Evolutionary conservation across 1,139 yeast genomes (phyloP), one percentile per base, ranked within the genome.

Genomic region (Spencermartinsiella ligniputridi): DNA sequence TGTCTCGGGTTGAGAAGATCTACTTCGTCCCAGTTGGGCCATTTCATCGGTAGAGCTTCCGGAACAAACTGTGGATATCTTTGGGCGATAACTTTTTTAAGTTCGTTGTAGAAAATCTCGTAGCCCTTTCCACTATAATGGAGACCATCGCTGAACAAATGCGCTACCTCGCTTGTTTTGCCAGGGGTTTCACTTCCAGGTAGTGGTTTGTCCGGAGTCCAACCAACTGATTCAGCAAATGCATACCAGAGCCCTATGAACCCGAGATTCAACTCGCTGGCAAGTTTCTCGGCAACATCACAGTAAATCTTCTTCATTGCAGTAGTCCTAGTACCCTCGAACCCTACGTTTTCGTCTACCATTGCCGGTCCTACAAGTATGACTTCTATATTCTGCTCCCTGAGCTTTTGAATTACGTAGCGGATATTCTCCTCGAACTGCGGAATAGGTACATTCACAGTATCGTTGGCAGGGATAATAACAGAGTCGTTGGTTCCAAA

Each of bases 191-290:
- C n/a, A n/a, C n/a, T n/a, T n/a, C n/a, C n/a, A n/a, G n/a, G n/a
- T n/a, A n/a, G n/a, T n/a, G n/a, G n/a, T n/a, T n/a, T n/a, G n/a
- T n/a, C n/a, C n/a, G n/a, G n/a, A n/a, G n/a, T 45, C 64, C 64
- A 54, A 30, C 64, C 66, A 3, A 53, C 52, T 11, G 52, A 46
- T 2, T 44, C 27, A 34, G 57, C 48, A 55, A 83, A 77, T 0
- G 68, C 67, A 2, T 66, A 53, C 69, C 79, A 76, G 24, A 83
- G 60, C 52, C 79, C 75, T 1, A 81, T 68, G 49, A 77, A 75
- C 0, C 83, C 81, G 0, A 81, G 72, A 0, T 63, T 51, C 19
- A 66, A 57, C 27, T 69, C 67, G 1, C 49, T 41, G 1, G 87
- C 81, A 8, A 83, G 69, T 8, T 60, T 51, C 29, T 62, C 57